Percentiles rank a stretch among this genome's conserved stretches.
Conservation (phyloP, 495 filamentous ascomycete genomes). For the Aspergillus egyptiacus region DNA sequence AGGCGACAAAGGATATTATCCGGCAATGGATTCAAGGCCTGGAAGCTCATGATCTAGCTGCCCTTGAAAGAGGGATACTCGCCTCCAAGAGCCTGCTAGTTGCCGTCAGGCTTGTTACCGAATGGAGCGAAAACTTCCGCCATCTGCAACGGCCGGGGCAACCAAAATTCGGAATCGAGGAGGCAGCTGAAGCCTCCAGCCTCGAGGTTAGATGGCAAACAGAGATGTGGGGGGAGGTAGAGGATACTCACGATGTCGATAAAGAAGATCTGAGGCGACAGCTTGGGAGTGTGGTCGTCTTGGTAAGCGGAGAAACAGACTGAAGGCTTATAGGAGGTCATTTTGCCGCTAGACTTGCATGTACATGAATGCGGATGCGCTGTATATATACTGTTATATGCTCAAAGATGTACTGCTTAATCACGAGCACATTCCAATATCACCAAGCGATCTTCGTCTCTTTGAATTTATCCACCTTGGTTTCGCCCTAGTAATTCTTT, state of each 20-base stretch:
- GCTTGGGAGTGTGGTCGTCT: slow-evolving; percentile 75
- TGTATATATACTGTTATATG: no score
- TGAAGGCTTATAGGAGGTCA: background rate
- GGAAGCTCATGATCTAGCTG: slow-evolving; percentile 72
- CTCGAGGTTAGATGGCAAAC: slow-evolving; percentile 91
- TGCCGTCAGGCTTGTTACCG: slow-evolving; percentile 67
- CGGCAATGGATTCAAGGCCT: slow-evolving; percentile 71
- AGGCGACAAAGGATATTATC: slow-evolving; percentile 67
- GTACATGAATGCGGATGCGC: no score
- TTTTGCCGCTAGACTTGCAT: no score
- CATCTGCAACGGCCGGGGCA: slow-evolving; percentile 28
- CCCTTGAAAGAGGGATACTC: slow-evolving; percentile 73
- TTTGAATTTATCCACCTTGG: no score
- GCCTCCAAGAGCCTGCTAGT: slow-evolving; percentile 82
- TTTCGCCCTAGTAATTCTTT: no score
- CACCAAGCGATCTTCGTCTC: no score
- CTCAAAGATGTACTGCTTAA: no score
- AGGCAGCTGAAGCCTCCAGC: slow-evolving; percentile 71
- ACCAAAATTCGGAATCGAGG: slow-evolving; percentile 45
- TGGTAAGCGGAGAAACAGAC: slow-evolving; percentile 56
- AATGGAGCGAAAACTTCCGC: slow-evolving; percentile 77
- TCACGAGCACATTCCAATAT: no score
- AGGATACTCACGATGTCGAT: slow-evolving; percentile 97
- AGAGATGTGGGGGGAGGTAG: slow-evolving; percentile 87
- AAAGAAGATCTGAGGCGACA: slow-evolving; percentile 86